A percentile compares a stretch with the other conserved stretches of the same genome.
Evolutionary conservation across 2,329 filamentous ascomycete genomes (phyloP).

Genomic region (Colletotrichum sp.): DNA sequence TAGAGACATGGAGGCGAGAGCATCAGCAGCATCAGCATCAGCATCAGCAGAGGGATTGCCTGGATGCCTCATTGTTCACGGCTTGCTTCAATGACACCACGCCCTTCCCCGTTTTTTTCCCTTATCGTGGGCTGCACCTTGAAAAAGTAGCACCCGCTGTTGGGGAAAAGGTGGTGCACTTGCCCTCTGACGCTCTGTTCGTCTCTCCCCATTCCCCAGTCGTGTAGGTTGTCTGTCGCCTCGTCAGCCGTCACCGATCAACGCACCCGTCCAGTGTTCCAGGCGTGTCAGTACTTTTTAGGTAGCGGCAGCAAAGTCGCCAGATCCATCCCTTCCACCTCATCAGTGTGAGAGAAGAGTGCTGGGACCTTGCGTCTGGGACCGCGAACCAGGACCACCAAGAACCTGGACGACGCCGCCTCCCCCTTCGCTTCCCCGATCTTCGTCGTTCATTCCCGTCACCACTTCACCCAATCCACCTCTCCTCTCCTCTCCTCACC

Average conservation of each 20-base stretch:
- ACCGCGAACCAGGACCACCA: neutral
- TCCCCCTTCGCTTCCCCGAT: neutral
- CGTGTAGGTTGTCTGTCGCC: neutral
- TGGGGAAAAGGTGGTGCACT: neutral
- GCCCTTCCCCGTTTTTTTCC: constrained; percentile 2
- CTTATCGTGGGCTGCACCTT: neutral
- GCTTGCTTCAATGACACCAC: constrained; percentile 20
- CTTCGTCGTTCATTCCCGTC: neutral
- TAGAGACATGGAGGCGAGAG: neutral
- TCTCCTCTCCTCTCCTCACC: neutral
- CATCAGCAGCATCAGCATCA: neutral
- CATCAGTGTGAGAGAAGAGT: neutral
- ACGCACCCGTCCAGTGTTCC: neutral
- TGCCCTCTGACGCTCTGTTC: neutral
- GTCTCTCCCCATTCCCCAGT: neutral
- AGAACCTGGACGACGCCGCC: neutral
- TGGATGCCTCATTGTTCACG: constrained; percentile 20
- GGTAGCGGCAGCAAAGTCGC: neutral
- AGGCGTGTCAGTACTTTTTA: neutral
- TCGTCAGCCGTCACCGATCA: neutral
- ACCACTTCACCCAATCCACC: neutral
- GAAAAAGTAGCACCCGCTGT: neutral
- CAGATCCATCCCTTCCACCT: constrained; percentile 16
- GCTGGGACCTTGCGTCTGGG: neutral
- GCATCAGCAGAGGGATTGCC: constrained; percentile 1